Conservation (phyloP, 441 rosid species). For the Corymbia calophylla region DNA sequence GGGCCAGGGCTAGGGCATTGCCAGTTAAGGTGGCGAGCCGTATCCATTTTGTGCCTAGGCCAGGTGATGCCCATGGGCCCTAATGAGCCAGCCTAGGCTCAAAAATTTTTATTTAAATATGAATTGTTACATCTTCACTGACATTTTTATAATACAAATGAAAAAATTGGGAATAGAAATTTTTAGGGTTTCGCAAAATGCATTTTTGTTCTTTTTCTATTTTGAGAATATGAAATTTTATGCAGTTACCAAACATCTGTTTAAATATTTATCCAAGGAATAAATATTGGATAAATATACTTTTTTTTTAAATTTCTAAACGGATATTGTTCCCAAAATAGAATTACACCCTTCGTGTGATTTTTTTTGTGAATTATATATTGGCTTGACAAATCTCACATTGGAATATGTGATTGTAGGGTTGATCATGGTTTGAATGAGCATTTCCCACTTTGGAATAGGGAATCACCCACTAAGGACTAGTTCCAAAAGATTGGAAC, state of each 20-base stretch:
- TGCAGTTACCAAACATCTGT: too few species aligned
- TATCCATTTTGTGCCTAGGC: not conserved
- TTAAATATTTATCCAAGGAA: accelerated
- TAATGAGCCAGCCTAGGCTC: not conserved
- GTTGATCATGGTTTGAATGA: too few species aligned
- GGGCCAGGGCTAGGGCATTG: not conserved
- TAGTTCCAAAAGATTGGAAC: too few species aligned
- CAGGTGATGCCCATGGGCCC: not conserved
- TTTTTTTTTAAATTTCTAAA: too few species aligned
- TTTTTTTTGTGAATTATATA: not conserved
- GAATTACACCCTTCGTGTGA: not conserved
- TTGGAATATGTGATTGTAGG: not conserved
- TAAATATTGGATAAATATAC: too few species aligned
- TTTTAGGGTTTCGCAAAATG: accelerated
- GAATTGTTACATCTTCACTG: accelerated
- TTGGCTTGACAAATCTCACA: not conserved
- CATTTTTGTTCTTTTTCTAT: accelerated
- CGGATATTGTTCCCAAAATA: not conserved
- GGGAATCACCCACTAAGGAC: too few species aligned
- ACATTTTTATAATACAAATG: too few species aligned
- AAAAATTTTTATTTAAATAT: too few species aligned
- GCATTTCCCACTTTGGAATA: too few species aligned
- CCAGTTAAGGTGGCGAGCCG: not conserved
- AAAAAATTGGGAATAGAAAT: not conserved
- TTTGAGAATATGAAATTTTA: not conserved